Conservation (phyloP, 768 basidiomycete genomes). For the Gloeostereum incarnatum region DNA sequence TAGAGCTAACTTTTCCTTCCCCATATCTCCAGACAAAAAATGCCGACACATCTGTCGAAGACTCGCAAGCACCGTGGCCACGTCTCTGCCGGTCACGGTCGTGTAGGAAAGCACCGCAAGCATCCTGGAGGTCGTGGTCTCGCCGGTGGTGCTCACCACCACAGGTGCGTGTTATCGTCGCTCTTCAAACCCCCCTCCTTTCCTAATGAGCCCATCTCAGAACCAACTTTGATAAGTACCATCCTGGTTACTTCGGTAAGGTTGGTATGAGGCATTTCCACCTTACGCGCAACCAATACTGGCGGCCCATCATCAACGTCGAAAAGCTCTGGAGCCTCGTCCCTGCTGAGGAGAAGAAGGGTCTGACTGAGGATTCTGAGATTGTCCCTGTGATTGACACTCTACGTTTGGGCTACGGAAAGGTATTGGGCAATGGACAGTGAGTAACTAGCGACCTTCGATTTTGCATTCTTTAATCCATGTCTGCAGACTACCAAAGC, state of each 20-base stretch:
- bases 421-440: slow-evolving; percentile 92
- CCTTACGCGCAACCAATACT: slow-evolving; percentile 80
- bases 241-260: slow-evolving; percentile 99
- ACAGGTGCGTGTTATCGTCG: slow-evolving; percentile 56
- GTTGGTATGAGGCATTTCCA: slow-evolving; percentile 99
- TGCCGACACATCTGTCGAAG: slow-evolving; percentile 95
- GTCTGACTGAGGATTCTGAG: slow-evolving; percentile 60
- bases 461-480: slow-evolving; percentile 2
- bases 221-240: slow-evolving; percentile 98
- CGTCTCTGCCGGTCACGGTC: slow-evolving; percentile 99
- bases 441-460: slow-evolving; percentile 41
- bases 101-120: slow-evolving; percentile 99
- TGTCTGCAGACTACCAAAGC: slow-evolving; percentile 59
- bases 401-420: slow-evolving; percentile 75
- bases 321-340: slow-evolving; percentile 96
- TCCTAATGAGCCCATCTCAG: slow-evolving; percentile 24
- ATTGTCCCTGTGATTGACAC: slow-evolving; percentile 95
- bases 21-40: too few relatives aligned
- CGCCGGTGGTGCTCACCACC: slow-evolving; percentile 99
- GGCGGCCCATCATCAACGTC: slow-evolving; percentile 96
- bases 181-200: neutral
- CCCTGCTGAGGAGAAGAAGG: slow-evolving; percentile 75
- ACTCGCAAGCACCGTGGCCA: slow-evolving; percentile 99
- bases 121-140: slow-evolving; percentile 99
- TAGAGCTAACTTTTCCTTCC: too few relatives aligned